Evolutionary conservation across 768 basidiomycete genomes (phyloP), one percentile per base, ranked within the genome.

Genomic region (Psilocybe sp.): DNA sequence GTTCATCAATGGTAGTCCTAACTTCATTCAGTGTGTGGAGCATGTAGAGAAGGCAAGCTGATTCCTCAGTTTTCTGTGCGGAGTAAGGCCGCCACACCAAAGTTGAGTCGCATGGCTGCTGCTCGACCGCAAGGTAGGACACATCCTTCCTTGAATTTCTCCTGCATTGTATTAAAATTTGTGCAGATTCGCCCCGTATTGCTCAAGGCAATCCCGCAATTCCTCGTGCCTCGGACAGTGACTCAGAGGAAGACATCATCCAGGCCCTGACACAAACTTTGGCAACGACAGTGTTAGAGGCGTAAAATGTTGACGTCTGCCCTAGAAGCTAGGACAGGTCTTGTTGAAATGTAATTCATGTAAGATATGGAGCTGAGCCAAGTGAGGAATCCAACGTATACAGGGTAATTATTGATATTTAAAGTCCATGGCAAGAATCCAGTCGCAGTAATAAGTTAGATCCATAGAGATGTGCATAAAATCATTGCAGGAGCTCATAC

Each of bases 21-120:
- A 47, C 18, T 16, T 39, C 16, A 40, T 28, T 34, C 28, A 89
- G 88, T 81, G 2, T 90, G 88, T 54, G 85, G 85, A 13, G 74
- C 69, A 1, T 90, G 88, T 59, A 80, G 75, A 60, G 70, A 66
- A 40, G 87, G 87, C 6, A 74, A 64, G 46, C 74, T 89, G 8
- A 57, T 76, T 10, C 81, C 87, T 10, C 68, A 81, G 16, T 89
- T 88, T 62, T 58, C 62, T 15, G 68, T 73, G 39, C 70, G 66
- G 37, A 57, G 64, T 3, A 49, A 62, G 59, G 45, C 72, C 4
- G 71, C 69, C 49, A 70, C 64, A 8, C 62, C 66, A 10, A 70
- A 69, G 56, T 64, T 64, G 19, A 72, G 77, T 54, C 71, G 69
- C 39, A 68, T 76, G 64, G 79, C 78, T 5, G 67, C 76, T 23